Percentiles rank a stretch among this genome's conserved stretches.
Conservation (phyloP, 2,329 filamentous ascomycete species). For the Colletotrichum higginsianum region DNA sequence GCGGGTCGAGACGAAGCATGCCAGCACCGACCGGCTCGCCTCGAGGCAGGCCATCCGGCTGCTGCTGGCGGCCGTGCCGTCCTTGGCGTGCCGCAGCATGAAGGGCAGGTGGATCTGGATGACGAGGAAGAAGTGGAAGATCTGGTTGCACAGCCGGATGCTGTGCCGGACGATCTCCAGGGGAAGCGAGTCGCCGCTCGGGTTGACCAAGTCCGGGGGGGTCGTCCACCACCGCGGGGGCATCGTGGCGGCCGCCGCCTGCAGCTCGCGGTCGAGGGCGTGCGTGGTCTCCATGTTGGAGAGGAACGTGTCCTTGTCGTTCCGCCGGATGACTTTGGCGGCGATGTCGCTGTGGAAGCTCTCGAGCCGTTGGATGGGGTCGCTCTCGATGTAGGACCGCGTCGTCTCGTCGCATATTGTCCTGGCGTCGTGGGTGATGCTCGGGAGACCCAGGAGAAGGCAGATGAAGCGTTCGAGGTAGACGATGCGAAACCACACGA, state of each 20-base stretch:
- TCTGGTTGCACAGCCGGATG: conserved; percentile 50
- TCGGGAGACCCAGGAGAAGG: conserved; percentile 57
- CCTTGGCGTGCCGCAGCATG: conserved; percentile 49
- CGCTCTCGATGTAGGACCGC: conserved; percentile 36
- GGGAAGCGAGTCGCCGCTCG: conserved; percentile 28
- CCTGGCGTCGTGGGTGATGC: conserved; percentile 46
- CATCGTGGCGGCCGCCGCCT: conserved; percentile 49
- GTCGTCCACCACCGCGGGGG: conserved; percentile 54
- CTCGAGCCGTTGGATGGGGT: conserved; percentile 50
- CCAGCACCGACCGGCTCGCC: conserved; percentile 55
- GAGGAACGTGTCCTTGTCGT: conserved; percentile 46
- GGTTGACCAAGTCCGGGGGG: conserved; percentile 47
- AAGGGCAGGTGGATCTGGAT: conserved; percentile 58
- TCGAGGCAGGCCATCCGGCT: conserved; percentile 55
- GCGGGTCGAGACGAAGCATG: conserved; percentile 53
- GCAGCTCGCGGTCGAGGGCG: conserved; percentile 54
- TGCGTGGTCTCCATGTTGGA: conserved; percentile 47
- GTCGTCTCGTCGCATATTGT: neutral
- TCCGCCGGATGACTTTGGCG: conserved; percentile 56
- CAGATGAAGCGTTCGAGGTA: conserved; percentile 55
- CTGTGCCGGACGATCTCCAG: conserved; percentile 47
- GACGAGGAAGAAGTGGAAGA: conserved; percentile 56
- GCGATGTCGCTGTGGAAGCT: conserved; percentile 51
- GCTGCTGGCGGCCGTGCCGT: conserved; percentile 46
- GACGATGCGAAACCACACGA: conserved; percentile 57